Evolutionary conservation across 768 basidiomycete species (phyloP).

Genomic region (Rhizopogon sp.): DNA sequence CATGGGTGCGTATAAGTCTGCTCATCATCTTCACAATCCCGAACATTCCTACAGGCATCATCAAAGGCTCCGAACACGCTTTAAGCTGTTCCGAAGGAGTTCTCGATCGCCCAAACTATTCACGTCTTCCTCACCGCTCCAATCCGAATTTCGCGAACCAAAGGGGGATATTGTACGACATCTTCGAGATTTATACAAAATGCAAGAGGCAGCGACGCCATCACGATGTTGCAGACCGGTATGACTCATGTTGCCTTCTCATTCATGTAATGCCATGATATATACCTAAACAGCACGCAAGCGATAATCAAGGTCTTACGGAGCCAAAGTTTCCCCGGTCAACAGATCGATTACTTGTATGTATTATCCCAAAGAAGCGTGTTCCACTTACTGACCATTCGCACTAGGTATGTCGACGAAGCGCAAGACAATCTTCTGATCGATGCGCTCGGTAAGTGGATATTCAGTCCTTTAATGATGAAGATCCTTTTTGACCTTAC

Average conservation of each 20-base stretch:
- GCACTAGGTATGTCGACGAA: conserved; percentile 64
- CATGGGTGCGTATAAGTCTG: conserved; percentile 40
- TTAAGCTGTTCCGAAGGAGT: conserved; percentile 28
- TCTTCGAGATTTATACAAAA: conserved; percentile 50
- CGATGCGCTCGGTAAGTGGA: conserved; percentile 48
- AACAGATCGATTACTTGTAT: conserved; percentile 52
- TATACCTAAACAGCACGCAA: conserved; percentile 39
- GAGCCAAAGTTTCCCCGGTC: conserved; percentile 18
- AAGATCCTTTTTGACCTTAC: not conserved
- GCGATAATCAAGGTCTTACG: conserved; percentile 34
- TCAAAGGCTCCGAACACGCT: conserved; percentile 63
- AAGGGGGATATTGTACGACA: conserved; percentile 16
- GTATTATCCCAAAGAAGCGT: conserved; percentile 10
- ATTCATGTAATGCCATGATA: not conserved
- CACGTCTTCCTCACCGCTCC: conserved; percentile 42
- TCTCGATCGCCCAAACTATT: conserved; percentile 42
- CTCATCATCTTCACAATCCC: not conserved
- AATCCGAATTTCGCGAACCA: conserved; percentile 51
- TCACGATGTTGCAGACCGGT: conserved; percentile 61
- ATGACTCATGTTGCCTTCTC: not conserved
- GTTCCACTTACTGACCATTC: not conserved
- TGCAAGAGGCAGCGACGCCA: conserved; percentile 38
- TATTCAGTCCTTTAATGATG: not conserved
- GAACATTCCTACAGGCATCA: conserved; percentile 36
- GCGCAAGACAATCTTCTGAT: conserved; percentile 69